A percentile compares a stretch with the other conserved stretches of the same genome.
Evolutionary conservation across 1,139 yeast genomes (phyloP).

Genomic region (Groenewaldozyma sp.): DNA sequence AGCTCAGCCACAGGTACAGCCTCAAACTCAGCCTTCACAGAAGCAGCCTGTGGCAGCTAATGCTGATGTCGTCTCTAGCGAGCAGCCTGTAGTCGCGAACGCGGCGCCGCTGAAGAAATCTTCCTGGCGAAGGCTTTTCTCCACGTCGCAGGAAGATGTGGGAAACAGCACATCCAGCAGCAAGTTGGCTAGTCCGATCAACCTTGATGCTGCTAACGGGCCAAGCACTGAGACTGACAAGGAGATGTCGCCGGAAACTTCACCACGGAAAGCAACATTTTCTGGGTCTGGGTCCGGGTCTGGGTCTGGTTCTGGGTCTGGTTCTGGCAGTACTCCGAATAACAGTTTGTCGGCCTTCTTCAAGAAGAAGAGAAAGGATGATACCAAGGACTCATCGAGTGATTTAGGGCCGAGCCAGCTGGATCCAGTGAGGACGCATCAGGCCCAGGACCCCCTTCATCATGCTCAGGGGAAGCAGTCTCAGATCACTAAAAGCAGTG

Average conservation of each 20-base stretch:
- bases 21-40: too few species aligned
- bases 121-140: slow-evolving; percentile 8
- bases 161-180: too few species aligned
- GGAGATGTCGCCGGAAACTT: background rate
- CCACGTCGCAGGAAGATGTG: slow-evolving; percentile 1
- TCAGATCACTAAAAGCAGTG: background rate
- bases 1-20: too few species aligned
- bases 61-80: too few species aligned
- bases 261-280: background rate
- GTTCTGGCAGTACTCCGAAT: slow-evolving; percentile 6
- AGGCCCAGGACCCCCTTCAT: too few species aligned
- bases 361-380: slow-evolving; percentile 17
- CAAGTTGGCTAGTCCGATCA: background rate
- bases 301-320: background rate
- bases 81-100: too few species aligned
- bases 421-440: too few species aligned
- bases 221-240: background rate
- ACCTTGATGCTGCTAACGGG: background rate
- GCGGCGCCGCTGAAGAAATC: slow-evolving; percentile 3
- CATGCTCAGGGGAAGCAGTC: background rate
- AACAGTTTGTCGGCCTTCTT: slow-evolving; percentile 17
- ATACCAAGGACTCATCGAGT: background rate
- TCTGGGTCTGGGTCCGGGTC: background rate
- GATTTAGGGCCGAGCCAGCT: too few species aligned
- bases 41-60: too few species aligned